Conservation (phyloP, 768 basidiomycete species). For the Tricholoma matsutake region DNA sequence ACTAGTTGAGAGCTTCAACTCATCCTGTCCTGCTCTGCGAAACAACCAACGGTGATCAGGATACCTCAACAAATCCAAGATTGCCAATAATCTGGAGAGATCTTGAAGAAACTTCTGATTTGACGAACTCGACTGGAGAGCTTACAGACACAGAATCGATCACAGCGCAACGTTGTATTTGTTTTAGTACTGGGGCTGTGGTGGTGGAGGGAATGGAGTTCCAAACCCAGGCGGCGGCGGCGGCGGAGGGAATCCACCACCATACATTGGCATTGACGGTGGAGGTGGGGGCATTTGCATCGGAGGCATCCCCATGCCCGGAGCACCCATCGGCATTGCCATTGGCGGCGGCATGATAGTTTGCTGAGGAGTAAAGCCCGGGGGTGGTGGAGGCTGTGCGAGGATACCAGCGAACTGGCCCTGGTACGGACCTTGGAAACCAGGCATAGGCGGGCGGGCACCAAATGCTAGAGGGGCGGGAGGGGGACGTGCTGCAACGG, state of each 20-base stretch:
- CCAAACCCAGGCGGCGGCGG: slow-evolving; percentile 69
- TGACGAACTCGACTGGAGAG: neutral
- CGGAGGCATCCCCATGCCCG: slow-evolving; percentile 16
- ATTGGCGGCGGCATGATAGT: slow-evolving; percentile 52
- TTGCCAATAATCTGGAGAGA: too few relatives aligned
- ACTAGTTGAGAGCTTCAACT: too few relatives aligned
- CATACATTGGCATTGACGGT: slow-evolving; percentile 44
- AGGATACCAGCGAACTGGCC: slow-evolving; percentile 94
- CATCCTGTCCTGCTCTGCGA: too few relatives aligned
- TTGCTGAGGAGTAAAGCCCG: slow-evolving; percentile 75
- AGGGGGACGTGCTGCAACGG: slow-evolving; percentile 72
- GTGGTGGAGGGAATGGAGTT: slow-evolving; percentile 45
- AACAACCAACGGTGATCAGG: too few relatives aligned
- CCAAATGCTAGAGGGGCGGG: slow-evolving; percentile 74
- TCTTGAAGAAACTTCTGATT: neutral
- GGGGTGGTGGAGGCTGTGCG: slow-evolving; percentile 77
- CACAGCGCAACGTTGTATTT: too few relatives aligned
- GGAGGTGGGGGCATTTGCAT: slow-evolving; percentile 27
- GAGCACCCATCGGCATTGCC: slow-evolving; percentile 33
- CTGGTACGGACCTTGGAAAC: slow-evolving; percentile 75
- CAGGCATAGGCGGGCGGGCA: slow-evolving; percentile 60
- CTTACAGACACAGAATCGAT: slow-evolving; percentile 9
- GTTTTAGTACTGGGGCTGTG: slow-evolving; percentile 36
- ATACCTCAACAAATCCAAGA: too few relatives aligned
- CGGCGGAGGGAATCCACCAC: slow-evolving; percentile 54